phyloP scores from a whole-genome alignment of 2,329 filamentous ascomycete species.

The Botryotinia calthae region DNA sequence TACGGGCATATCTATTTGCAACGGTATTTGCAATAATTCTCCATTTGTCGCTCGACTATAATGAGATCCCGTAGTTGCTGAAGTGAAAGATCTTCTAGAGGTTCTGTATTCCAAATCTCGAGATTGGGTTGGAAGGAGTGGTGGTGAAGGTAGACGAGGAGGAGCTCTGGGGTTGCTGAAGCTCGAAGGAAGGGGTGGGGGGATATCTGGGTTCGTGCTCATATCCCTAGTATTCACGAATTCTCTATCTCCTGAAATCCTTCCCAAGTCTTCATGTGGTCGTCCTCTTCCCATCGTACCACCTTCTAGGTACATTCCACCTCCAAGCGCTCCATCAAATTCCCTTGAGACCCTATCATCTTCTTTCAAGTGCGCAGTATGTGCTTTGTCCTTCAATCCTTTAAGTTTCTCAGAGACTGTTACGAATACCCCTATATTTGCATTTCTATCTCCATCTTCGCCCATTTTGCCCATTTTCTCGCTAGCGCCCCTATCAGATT shows the following conservation, averaged over 20 bases:
- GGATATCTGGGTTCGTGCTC: neutral
- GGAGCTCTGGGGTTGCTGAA: neutral
- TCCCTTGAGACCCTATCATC: constrained; percentile 4
- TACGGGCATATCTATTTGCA: neutral
- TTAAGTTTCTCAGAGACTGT: neutral
- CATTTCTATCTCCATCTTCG: neutral
- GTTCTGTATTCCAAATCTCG: neutral
- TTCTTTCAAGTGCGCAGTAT: neutral
- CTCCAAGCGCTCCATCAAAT: constrained; percentile 3
- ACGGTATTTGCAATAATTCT: neutral
- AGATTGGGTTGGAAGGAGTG: neutral
- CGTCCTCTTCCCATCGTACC: neutral
- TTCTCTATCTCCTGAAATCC: too few species aligned
- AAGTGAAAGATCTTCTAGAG: neutral
- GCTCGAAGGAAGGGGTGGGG: neutral
- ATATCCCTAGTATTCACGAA: neutral
- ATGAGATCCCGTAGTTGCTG: neutral
- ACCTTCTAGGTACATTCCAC: neutral
- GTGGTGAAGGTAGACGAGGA: neutral
- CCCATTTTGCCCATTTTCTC: neutral
- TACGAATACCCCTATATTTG: neutral
- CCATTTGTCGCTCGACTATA: constrained; percentile 3
- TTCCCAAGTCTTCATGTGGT: too few species aligned
- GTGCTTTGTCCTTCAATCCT: neutral
- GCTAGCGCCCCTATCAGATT: neutral